Evolutionary conservation across 805 yeast genomes (phyloP).

Genomic region (Blastobotrys mokoenaii): DNA sequence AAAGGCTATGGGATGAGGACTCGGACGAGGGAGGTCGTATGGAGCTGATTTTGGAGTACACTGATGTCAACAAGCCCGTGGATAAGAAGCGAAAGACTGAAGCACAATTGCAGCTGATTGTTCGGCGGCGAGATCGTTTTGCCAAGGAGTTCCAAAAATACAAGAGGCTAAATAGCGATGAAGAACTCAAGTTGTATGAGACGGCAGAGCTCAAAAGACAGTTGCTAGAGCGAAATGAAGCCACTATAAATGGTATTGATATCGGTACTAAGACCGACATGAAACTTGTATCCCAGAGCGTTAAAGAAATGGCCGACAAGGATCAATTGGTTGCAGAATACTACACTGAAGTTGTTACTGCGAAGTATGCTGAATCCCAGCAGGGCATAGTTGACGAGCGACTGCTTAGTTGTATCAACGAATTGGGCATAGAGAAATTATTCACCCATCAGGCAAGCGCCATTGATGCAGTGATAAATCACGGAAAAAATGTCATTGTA

Average conservation of each 20-base stretch:
- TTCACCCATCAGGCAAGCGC: conserved; percentile 84
- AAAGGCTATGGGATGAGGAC: too few species aligned
- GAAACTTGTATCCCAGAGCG: background rate
- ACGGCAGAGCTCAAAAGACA: background rate
- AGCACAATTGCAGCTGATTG: too few species aligned
- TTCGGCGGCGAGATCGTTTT: too few species aligned
- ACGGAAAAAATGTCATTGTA: conserved; percentile 64
- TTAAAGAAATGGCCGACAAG: background rate
- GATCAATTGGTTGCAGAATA: background rate
- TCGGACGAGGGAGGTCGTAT: too few species aligned
- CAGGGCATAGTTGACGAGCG: background rate
- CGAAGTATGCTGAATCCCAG: background rate
- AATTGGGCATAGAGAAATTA: conserved; percentile 42
- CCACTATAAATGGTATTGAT: background rate
- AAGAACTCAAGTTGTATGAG: too few species aligned
- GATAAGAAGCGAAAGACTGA: too few species aligned
- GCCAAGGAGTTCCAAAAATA: too few species aligned
- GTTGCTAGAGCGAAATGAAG: background rate
- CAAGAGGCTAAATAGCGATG: too few species aligned
- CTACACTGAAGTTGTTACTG: background rate
- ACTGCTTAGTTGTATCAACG: conserved; percentile 31
- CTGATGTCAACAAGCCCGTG: too few species aligned
- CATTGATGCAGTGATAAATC: conserved; percentile 42
- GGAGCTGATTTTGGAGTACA: too few species aligned
- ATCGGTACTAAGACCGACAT: background rate